These are phyloP conservation scores for Tylopilus sp. DNA, from an alignment of 768 basidiomycete genomes.

Conservation along the genomic window DNA sequence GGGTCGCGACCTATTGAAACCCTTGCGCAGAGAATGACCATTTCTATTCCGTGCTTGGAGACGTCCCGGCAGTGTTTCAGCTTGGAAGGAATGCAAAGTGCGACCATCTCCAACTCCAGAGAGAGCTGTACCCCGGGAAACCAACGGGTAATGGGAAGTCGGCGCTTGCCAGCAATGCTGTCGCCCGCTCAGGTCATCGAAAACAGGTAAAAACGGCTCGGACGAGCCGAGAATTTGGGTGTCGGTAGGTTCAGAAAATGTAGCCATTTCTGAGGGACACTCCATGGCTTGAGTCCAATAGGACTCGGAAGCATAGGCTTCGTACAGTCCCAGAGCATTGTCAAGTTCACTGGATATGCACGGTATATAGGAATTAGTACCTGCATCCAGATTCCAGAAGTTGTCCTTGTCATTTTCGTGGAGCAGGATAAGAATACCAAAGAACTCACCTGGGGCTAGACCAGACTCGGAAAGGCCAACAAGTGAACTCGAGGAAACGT, in stretches of 20 bases:
- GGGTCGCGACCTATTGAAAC: no score
- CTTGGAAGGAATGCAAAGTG: not conserved
- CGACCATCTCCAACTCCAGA: not conserved
- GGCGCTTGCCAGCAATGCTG: not conserved
- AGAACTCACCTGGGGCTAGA: not conserved
- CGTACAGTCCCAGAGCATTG: conserved; percentile 4
- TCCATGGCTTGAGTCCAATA: not conserved
- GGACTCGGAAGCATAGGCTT: not conserved
- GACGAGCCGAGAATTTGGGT: not conserved
- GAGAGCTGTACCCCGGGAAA: not conserved
- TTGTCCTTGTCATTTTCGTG: not conserved
- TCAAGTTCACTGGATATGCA: not conserved
- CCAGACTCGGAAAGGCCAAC: not conserved
- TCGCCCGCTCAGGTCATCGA: not conserved
- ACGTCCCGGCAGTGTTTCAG: not conserved
- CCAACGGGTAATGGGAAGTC: not conserved
- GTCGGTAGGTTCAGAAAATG: not conserved
- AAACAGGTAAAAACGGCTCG: not conserved
- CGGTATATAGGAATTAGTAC: not conserved
- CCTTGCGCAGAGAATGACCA: not conserved
- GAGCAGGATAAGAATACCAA: not conserved
- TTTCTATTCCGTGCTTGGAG: no score
- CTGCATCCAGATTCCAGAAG: not conserved
- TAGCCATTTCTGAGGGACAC: not conserved
- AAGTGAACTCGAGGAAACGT: not conserved